Evolutionary conservation across 768 basidiomycete species (phyloP).

Genomic region (Strobilomyces dryophilus): DNA sequence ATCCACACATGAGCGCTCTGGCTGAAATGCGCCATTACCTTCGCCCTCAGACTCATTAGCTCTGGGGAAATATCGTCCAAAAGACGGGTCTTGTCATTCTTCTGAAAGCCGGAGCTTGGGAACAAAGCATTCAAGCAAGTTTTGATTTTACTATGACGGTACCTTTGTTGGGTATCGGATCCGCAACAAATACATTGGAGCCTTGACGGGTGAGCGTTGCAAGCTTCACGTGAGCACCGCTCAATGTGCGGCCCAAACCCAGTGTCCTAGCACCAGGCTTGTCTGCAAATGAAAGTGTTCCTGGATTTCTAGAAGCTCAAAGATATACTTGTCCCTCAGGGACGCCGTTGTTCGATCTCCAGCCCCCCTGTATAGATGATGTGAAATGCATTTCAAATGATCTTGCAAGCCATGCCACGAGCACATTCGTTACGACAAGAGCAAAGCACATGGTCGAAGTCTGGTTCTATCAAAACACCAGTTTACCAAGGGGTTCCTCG

Average conservation of each 20-base stretch:
- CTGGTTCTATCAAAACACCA: not conserved
- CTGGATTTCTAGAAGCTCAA: slow-evolving; percentile 1
- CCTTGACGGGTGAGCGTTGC: not conserved
- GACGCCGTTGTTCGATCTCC: not conserved
- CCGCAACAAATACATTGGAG: not conserved
- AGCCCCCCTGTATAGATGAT: not conserved
- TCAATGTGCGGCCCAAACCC: slow-evolving; percentile 3
- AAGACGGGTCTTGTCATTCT: not conserved
- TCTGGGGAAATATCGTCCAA: not conserved
- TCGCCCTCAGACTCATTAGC: slow-evolving; percentile 12
- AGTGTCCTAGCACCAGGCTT: not conserved
- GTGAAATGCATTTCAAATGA: slow-evolving; percentile 5
- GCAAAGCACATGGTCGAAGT: not conserved
- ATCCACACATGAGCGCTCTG: not conserved
- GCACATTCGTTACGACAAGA: slow-evolving; percentile 9
- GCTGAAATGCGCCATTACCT: not conserved
- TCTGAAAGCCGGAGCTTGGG: not conserved
- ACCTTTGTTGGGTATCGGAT: not conserved
- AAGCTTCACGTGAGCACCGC: not conserved
- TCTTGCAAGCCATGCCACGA: slow-evolving; percentile 3
- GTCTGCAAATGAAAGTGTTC: slow-evolving; percentile 5
- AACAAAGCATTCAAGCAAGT: not conserved
- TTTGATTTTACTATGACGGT: not conserved
- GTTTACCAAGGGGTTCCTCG: slow-evolving; percentile 33
- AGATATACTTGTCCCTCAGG: not conserved